Evolutionary conservation across 371 early-diverging fungal genomes (phyloP), one percentile per base, ranked within the genome.

Genomic region (Circinella minor): DNA sequence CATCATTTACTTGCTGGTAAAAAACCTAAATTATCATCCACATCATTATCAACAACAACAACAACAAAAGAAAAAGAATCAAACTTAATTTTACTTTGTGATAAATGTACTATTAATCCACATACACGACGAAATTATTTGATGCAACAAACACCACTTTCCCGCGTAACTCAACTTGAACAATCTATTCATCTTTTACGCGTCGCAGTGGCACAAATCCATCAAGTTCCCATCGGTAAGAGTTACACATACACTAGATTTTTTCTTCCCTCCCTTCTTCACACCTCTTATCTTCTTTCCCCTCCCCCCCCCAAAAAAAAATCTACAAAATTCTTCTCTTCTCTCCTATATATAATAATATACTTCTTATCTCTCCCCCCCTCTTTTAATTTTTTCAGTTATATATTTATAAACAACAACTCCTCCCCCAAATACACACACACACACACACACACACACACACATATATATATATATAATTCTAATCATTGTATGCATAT

Each of bases 171-270:
- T 36, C 93, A 93, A 72, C 85, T 95, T 20, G 89, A 94, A 70
- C 94, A 95, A 78, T 95, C 94, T 71, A 87, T 91, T 20, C 94
- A 94, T 72, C 77, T 95, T 39, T 80, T 96, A 76, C 80, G 90
- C 4, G 91, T 93, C 39, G 93, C 93, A 14, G 82, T 95, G 67
- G 86, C 89, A 67, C 82, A 94, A 18, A 81, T 95, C 3, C 57
- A 57, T n/a, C 57, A 57, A n/a, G 27, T 18, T 57, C 57, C 57
- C 57, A 57, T 18, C 57, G 27, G 57, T 57, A 15, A 57, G 27
- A 0, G 57, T 57, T 27, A 34, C 57, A 57, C 57, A 57, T 17
- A 51, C 5, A 51, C 8, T 17, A n/a, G 51, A 27, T n/a, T 54
- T 13, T 39, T 46, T 38, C 43, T 43, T 43, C 43, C 11, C 43